A percentile compares a stretch with the other conserved stretches of the same genome.
These are phyloP conservation scores for Tylopilus plumbeoviolaceoides DNA, from an alignment of 768 basidiomycete species.

Conservation along the genomic window DNA sequence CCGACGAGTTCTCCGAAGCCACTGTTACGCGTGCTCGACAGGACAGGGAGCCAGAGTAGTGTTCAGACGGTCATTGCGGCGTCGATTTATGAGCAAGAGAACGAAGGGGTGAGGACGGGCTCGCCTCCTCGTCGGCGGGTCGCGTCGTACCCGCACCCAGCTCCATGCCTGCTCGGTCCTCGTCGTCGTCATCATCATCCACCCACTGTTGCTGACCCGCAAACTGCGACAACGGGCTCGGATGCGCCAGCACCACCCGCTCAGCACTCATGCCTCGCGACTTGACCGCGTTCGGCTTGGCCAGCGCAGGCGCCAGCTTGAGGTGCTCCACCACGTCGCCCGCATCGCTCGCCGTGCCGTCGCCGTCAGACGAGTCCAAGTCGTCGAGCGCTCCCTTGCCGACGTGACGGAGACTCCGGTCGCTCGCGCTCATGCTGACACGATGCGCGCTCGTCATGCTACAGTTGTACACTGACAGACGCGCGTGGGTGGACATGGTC, in stretches of 20 bases:
- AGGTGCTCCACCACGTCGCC: constrained; percentile 34
- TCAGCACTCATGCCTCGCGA: constrained; percentile 33
- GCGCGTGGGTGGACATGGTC: constrained; percentile 29
- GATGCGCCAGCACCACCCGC: constrained; percentile 37
- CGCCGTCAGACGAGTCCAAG: constrained; percentile 59
- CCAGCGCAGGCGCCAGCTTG: constrained; percentile 21
- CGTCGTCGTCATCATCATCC: constrained; percentile 47
- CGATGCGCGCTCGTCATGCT: constrained; percentile 31
- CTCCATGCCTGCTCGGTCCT: too few species aligned
- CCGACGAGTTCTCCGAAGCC: too few species aligned
- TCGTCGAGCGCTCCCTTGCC: constrained; percentile 79
- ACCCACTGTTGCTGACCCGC: constrained; percentile 52
- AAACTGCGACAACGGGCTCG: constrained; percentile 64
- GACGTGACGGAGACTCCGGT: constrained; percentile 54
- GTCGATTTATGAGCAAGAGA: too few species aligned
- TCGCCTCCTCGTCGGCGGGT: constrained; percentile 45
- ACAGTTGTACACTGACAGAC: constrained; percentile 40
- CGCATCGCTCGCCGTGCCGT: constrained; percentile 17
- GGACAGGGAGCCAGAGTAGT: constrained; percentile 60
- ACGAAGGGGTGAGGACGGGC: constrained; percentile 39
- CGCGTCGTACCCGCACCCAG: not conserved
- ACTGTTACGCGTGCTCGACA: constrained; percentile 26
- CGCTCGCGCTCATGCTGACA: constrained; percentile 36
- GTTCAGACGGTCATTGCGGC: constrained; percentile 66
- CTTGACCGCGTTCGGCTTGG: constrained; percentile 30